Base-by-base conservation (phyloP, 805 yeast genomes). In the Ogataea allantospora region DNA sequence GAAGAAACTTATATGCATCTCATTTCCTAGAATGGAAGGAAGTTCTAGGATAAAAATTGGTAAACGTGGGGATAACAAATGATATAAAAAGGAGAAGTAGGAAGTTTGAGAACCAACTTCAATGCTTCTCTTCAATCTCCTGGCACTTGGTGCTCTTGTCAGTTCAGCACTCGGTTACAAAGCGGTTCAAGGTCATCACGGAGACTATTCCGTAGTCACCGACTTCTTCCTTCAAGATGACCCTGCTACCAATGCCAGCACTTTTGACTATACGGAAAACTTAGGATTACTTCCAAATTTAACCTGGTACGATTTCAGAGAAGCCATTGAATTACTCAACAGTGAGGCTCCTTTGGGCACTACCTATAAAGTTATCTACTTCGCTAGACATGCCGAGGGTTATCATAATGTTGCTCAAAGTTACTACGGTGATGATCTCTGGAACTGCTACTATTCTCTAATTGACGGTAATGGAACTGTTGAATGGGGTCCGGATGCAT, bases 391-490 rank as follows among this genome's bases (percentile, higher is more conserved):
- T 12, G 32, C 32, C 17, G 32, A 29, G n/a, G 32, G 32, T 11
- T 29, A 29, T 23, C 32, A 29, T 15, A 29, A 29, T 19, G 32
- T 18, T n/a, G 32, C 32, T 18, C 21, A 29, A n/a, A 18, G 14
- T 5, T 29, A 29, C 22, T 29, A 29, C 15, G 32, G 32, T 14
- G 19, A 15, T 6, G 21, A 15, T 9, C 15, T 29, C 4, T 29
- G 32, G 32, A 29, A 29, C 23, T 29, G 32, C n/a, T 29, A 29
- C 23, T 29, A 29, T 23, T 29, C 32, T 10, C 13, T 29, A 15
- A 29, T 29, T 11, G 14, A 29, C 14, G 32, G 32, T 14, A 29
- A 29, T 11, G 32, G 32, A 17, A 29, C 32, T n/a, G 7, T 10
- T 6, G 32, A 29, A 11, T 29, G 32, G 32, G 32, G 32, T 5